Evolutionary conservation across 495 filamentous ascomycete genomes (phyloP).

Genomic region (Xylaria cubensis): DNA sequence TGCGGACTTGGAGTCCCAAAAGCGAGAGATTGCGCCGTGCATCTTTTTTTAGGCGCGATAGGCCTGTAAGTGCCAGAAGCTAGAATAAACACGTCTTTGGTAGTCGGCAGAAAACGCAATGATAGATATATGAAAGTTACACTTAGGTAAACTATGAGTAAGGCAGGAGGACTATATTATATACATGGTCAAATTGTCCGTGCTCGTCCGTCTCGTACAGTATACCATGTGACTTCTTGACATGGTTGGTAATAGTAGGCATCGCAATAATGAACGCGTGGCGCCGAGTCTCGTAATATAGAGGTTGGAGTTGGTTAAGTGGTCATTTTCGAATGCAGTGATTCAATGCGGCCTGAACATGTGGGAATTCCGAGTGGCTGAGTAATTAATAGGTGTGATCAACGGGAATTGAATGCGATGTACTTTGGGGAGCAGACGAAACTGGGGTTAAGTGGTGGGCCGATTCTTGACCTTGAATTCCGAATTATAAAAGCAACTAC

Average conservation of each 20-base stretch:
- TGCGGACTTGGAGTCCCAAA: neutral
- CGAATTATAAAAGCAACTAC: neutral
- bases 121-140: neutral
- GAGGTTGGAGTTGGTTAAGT: neutral
- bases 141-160: neutral
- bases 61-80: neutral
- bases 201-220: neutral
- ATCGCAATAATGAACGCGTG: neutral
- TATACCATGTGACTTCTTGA: neutral
- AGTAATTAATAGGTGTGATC: neutral
- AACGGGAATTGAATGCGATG: neutral
- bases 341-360: neutral
- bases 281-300: neutral
- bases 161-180: neutral
- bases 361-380: neutral
- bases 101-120: neutral
- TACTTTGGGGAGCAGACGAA: neutral
- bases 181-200: neutral
- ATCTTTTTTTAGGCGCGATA: neutral
- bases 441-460: neutral
- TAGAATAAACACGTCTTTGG: neutral
- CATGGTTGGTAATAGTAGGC: neutral
- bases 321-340: neutral
- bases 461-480: neutral
- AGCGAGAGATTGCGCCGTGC: neutral